A percentile compares a stretch with the other conserved stretches of the same genome.
phyloP scores from a whole-genome alignment of 345 rosid genomes.

The Citrus sinensis region DNA sequence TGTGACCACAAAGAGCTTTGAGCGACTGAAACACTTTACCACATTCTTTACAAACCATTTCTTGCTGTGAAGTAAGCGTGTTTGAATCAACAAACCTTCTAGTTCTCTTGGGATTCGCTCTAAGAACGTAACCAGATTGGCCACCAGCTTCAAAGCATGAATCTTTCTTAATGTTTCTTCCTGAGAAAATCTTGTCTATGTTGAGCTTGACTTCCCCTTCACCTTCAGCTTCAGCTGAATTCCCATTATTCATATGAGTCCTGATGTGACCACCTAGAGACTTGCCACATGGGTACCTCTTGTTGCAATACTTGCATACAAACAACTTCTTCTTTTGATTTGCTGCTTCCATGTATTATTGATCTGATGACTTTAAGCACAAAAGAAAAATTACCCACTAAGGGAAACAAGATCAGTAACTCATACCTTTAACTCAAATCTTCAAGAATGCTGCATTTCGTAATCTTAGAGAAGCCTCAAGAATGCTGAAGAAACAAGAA shows the following conservation, averaged over 20 bases:
- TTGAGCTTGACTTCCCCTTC: slow-evolving; percentile 33
- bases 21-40: slow-evolving; percentile 78
- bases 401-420: slow-evolving; percentile 19
- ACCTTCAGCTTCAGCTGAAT: slow-evolving; percentile 36
- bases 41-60: slow-evolving; percentile 67
- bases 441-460: slow-evolving; percentile 32
- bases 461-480: slow-evolving; percentile 5
- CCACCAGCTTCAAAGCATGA: slow-evolving; percentile 40
- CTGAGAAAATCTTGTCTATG: slow-evolving; percentile 21
- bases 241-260: slow-evolving; percentile 56
- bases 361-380: slow-evolving; percentile 20
- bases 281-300: slow-evolving; percentile 74
- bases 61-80: slow-evolving; percentile 26
- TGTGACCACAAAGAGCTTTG: slow-evolving; percentile 93
- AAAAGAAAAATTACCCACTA: slow-evolving; percentile 28
- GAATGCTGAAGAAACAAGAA: not conserved
- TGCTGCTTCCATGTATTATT: slow-evolving; percentile 40
- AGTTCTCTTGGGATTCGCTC: slow-evolving; percentile 70
- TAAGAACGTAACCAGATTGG: slow-evolving; percentile 55
- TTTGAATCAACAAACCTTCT: slow-evolving; percentile 51
- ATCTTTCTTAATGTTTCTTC: slow-evolving; percentile 20
- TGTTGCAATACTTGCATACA: slow-evolving; percentile 72
- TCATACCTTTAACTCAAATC: slow-evolving; percentile 39
- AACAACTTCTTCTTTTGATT: slow-evolving; percentile 51
- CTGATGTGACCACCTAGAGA: slow-evolving; percentile 90